Evolutionary conservation across 2,329 filamentous ascomycete genomes (phyloP), one percentile per base, ranked within the genome.

Genomic region (Graphilbum fragrans): DNA sequence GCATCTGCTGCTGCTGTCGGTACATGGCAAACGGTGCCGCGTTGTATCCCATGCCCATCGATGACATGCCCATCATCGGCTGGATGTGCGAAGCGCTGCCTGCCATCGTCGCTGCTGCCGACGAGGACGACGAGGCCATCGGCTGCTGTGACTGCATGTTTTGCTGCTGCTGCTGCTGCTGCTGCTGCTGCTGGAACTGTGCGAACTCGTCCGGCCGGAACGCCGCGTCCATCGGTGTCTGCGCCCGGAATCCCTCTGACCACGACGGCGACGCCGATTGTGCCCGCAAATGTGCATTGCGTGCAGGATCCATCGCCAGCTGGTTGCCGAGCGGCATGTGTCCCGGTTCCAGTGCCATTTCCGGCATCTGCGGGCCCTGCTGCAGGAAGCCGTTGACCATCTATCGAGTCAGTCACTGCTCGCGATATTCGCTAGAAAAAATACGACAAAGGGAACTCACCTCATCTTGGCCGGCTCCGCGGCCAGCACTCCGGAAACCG

Each of bases 361-460:
- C 69, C 53, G 72, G 68, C 39, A 77, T 59, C 38, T 51, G 65
- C n/a, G 70, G 79, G 41, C 75, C 77, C 55, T 92, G 82, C 57
- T 94, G 86, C 54, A 94, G 73, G 59, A 95, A 95, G 45, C 86
- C 82, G 55, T 93, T 87, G 77, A 94, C 85, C 32, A 34, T 34
- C n/a, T 34, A 5, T n/a, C 29, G 29, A 32, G 10, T 14, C 9
- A 32, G 29, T 16, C 29, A 5, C 10, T n/a, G 16, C 29, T 12
- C 6, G 6, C 9, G 5, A 16, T 6, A 32, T 14, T 12, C 9
- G 6, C 29, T 8, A 23, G 11, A 18, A 22, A 19, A 38, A 16
- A 37, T 17, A 37, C 36, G 12, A 44, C 58, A 39, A 59, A 46
- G 42, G 39, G 41, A 11, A 46, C 59, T 41, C 60, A 76, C 83